Base-by-base conservation (phyloP, 2,329 filamentous ascomycete species). In the Ceratocystiopsis brevicomis region DNA sequence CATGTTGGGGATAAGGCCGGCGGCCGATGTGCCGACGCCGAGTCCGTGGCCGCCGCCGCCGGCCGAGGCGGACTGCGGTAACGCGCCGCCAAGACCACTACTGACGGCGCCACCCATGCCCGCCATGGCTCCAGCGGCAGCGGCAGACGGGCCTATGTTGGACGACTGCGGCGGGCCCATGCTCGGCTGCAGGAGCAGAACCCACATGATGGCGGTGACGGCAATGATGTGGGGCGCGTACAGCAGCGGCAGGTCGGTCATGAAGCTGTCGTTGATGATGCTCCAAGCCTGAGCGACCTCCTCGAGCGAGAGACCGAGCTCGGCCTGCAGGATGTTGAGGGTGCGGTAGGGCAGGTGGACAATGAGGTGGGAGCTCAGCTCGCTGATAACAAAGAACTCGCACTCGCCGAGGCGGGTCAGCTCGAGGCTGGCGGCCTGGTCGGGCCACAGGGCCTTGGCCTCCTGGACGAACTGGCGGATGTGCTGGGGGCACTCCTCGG, bases 401-500 rank as follows among this genome's bases (percentile, higher is more conserved):
- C 84, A 93, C 64, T 95, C 87, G 53, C 87, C 87, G 36, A 95
- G 71, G 54, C 85, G 84, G 44, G 81, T 77, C 10, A 82, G 81
- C 58, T 94, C 86, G 45, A 78, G 73, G 37, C 73, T 68, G 51
- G 83, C 74, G 46, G 81, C 73, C 50, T 87, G 64, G 74, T 75
- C 73, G 53, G 83, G 78, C 84, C 85, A 94, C 47, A 92, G 69
- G 45, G 80, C 74, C 33, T 85, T 77, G 4, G 87, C 85, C 59
- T 98, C 90, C 39, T 76, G 79, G 12, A 90, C 78, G 46, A 98
- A 79, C 49, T 93, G 73, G 30, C 90, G 76, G 54, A 98, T 96
- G 59, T 98, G 90, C 59, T 96, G 88, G 3, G 90, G 90, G 41
- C 79, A 87, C 60, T 98, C 90, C 59, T 98, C 90, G 76, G 93